Percentiles rank a stretch among this genome's conserved stretches.
These are phyloP conservation scores for Kodamaea ohmeri DNA, from an alignment of 1,139 yeast genomes.

Conservation along the genomic window DNA sequence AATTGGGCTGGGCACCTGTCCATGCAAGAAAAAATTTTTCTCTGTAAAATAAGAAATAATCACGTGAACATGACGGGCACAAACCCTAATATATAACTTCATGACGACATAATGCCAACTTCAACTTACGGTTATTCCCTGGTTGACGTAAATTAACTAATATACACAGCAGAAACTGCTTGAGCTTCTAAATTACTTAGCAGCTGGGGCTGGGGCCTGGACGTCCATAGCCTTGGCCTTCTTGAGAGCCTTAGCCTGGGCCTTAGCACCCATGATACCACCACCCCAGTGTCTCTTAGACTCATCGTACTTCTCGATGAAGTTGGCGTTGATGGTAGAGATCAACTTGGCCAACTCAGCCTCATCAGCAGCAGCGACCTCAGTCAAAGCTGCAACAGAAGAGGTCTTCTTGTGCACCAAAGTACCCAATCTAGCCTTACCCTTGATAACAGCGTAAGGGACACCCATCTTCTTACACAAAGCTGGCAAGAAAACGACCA, in stretches of 20 bases:
- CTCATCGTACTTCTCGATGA: slow-evolving; percentile 88
- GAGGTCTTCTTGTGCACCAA: slow-evolving; percentile 96
- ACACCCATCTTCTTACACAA: slow-evolving; percentile 99
- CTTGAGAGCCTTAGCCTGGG: slow-evolving; percentile 65
- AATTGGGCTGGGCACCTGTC: slow-evolving; percentile 6
- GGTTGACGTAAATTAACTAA: slow-evolving; percentile 8
- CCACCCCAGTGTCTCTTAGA: slow-evolving; percentile 99
- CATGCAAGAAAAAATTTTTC: neutral
- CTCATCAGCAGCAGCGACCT: slow-evolving; percentile 90
- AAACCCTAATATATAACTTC: slow-evolving; percentile 1
- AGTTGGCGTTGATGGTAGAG: slow-evolving; percentile 91
- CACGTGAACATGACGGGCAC: slow-evolving; percentile 5
- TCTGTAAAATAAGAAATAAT: neutral
- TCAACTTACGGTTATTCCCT: neutral
- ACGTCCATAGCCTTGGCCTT: slow-evolving; percentile 42
- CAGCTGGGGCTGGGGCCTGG: slow-evolving; percentile 13
- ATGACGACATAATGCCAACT: neutral
- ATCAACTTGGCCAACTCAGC: slow-evolving; percentile 89
- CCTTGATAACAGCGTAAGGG: slow-evolving; percentile 97
- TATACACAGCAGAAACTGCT: slow-evolving; percentile 9
- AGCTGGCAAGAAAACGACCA: slow-evolving; percentile 95
- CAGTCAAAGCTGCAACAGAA: slow-evolving; percentile 95
- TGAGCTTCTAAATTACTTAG: slow-evolving; percentile 14
- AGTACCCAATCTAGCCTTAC: slow-evolving; percentile 98
- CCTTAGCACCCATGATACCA: slow-evolving; percentile 94